A percentile compares a stretch with the other conserved stretches of the same genome.
These are phyloP conservation scores for Uronychia binucleata DNA, from an alignment of 73 alveolate species.

Conservation along the genomic window DNA sequence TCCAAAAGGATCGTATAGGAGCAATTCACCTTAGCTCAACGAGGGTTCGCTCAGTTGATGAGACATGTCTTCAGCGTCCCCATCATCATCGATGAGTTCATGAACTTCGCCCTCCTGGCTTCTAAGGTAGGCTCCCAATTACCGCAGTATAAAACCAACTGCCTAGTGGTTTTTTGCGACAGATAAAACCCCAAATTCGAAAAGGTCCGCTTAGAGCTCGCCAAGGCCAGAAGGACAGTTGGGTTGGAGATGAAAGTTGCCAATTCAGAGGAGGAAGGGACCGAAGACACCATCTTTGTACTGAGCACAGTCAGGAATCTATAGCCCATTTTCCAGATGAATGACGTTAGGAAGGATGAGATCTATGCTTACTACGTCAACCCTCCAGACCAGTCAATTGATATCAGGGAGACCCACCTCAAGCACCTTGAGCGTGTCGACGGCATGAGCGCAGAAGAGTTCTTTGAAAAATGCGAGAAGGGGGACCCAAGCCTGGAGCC, in stretches of 20 bases:
- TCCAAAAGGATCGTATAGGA: not conserved
- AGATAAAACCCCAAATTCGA: conserved; percentile 5
- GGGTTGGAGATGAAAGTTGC: conserved; percentile 34
- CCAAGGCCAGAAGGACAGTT: conserved; percentile 27
- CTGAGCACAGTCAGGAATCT: conserved; percentile 25
- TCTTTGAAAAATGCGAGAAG: conserved; percentile 17
- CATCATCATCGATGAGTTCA: conserved; percentile 45
- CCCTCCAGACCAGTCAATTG: conserved; percentile 24
- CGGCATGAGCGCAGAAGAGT: conserved; percentile 35
- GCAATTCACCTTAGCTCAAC: not conserved
- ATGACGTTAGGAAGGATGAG: not conserved
- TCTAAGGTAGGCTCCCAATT: not conserved
- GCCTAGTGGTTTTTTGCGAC: conserved; percentile 57
- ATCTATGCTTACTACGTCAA: conserved; percentile 19
- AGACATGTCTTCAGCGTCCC: conserved; percentile 29
- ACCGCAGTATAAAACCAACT: conserved; percentile 26
- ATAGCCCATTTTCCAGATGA: conserved; percentile 32
- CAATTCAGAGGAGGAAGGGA: conserved; percentile 3
- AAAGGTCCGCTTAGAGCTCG: conserved; percentile 3
- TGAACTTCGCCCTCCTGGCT: conserved; percentile 44
- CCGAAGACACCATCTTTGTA: conserved; percentile 47
- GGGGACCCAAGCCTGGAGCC: conserved; percentile 10
- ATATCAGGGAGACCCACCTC: conserved; percentile 24
- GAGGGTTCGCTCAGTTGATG: conserved; percentile 18
- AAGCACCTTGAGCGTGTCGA: conserved; percentile 39